Base-by-base conservation (phyloP, 2,329 filamentous ascomycete species). In the Sporothrix brasiliensis region DNA sequence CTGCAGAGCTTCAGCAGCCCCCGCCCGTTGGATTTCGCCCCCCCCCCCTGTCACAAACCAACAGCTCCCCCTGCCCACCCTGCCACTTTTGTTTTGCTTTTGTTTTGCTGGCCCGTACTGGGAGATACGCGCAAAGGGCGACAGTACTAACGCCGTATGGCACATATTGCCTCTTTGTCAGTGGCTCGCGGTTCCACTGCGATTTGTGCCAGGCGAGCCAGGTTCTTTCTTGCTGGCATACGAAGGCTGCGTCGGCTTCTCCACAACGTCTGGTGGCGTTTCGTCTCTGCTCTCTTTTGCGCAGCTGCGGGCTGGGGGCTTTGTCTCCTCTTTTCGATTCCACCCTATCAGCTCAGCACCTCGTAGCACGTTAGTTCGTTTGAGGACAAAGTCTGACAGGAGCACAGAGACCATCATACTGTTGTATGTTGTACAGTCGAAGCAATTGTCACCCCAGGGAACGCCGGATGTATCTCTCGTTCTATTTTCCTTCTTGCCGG, bases 261-360 rank as follows among this genome's bases (percentile, higher is more conserved):
- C 58, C 58, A 27, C 58, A 63, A 11, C 56, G 58, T 63, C 24
- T 44, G 39, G 58, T 63, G 39, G 21, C 58, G 58, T 63, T 63
- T 63, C 58, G 58, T 63, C 58, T 63, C 39, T 24, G 21, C 6
- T 47, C 52, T 27, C n/a, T 53, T 24, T 53, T 19, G 49, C 50
- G 4, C 34, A 34, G 5, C 9, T 34, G 34, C 19, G 2, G n/a
- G 24, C 27, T 39, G 6, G 16, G 21, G 21, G 21, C 39, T 49
- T 47, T 49, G 44, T 50, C 44, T n/a, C 27, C 44, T 52, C 47
- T 53, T 53, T 47, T 9, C 39, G 19, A 19, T 39, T 41, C 21
- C 53, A 53, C 19, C 56, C 68, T 63, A 69, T 69, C 68, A 69
- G 44, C 44, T 63, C 56, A 41, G 56, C 68, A 53, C 47, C 67